Conservation (phyloP, 2,329 filamentous ascomycete species). For the Dothidotthia symphoricarpi region DNA sequence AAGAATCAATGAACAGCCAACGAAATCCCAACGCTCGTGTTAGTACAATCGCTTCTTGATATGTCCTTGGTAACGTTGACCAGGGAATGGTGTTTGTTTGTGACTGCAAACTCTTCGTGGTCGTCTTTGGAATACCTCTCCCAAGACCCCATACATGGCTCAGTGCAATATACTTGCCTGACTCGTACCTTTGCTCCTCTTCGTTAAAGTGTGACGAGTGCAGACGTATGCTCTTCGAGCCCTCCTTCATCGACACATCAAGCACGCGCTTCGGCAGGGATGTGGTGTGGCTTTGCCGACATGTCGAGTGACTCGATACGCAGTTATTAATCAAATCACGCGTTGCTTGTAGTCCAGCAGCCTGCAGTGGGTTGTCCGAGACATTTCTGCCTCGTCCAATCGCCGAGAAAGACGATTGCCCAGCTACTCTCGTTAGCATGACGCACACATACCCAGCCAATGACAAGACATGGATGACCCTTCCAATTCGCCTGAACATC, state of each 20-base stretch:
- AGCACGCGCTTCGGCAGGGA: slow-evolving; percentile 33
- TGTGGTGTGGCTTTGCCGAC: slow-evolving; percentile 22
- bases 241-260: slow-evolving; percentile 28
- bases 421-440: slow-evolving; percentile 26
- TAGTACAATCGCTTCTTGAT: slow-evolving; percentile 39
- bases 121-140: slow-evolving; percentile 30
- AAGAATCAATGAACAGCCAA: slow-evolving; percentile 40
- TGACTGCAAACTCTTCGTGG: slow-evolving; percentile 23
- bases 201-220: slow-evolving; percentile 29
- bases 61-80: slow-evolving; percentile 30
- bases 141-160: slow-evolving; percentile 37
- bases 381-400: slow-evolving; percentile 36
- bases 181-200: slow-evolving; percentile 28
- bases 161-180: slow-evolving; percentile 35
- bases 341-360: slow-evolving; percentile 25
- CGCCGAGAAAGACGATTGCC: slow-evolving; percentile 36
- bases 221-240: slow-evolving; percentile 31
- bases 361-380: slow-evolving; percentile 30
- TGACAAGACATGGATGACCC: background rate
- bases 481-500: background rate
- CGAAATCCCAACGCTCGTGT: slow-evolving; percentile 37
- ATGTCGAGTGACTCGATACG: slow-evolving; percentile 31
- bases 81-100: slow-evolving; percentile 32
- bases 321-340: slow-evolving; percentile 32
- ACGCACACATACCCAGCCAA: slow-evolving; percentile 2